Evolutionary conservation across 139 green algal genomes (phyloP), one percentile per base, ranked within the genome.

Genomic region (Chlamydomonas incerta): DNA sequence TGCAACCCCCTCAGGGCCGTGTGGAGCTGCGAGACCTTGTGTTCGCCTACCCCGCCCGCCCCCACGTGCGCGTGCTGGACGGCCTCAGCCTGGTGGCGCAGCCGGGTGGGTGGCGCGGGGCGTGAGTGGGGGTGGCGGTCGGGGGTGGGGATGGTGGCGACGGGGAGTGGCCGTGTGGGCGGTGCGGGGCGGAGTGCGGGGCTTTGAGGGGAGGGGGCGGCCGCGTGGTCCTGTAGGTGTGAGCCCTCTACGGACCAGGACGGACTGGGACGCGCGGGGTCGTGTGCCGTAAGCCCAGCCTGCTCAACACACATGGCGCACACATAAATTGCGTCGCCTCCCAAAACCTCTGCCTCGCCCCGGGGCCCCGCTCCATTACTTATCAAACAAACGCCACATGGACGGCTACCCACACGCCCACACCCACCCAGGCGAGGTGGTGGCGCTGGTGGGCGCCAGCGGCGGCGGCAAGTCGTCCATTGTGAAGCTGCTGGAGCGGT

Each of bases 401-500:
- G n/a, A n/a, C 60, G 35, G 2, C 63, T 31, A 17, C 46, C 9
- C 31, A 66, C 69, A 57, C 34, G 57, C 69, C n/a, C 69, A 74
- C 55, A 60, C 11, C n/a, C n/a, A 41, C 29, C 63, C 92, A 77
- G 95, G 94, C 23, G 81, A 93, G 74, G 91, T 96, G 41, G 93
- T 98, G 37, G 96, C 96, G 13, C 91, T 99, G 62, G 96, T 99
- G 85, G 96, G 96, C 0, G 89, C 92, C 82, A 94, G 82, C 34
- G 96, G 96, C 21, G 92, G 93, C 17, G 96, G 96, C 85, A 99
- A 99, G 91, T 94, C 88, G 58, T 96, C 88, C 80, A 95, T 99
- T 58, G 93, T 98, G 20, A 98, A 97, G 83, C 95, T 99, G 35
- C 67, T 99, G 28, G 88, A 98, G 91, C 89, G 96, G 10, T 98